Percentiles rank a stretch among this genome's conserved stretches.
Conservation (phyloP, 2,329 filamentous ascomycete genomes). For the Diaporthe australafricana region DNA sequence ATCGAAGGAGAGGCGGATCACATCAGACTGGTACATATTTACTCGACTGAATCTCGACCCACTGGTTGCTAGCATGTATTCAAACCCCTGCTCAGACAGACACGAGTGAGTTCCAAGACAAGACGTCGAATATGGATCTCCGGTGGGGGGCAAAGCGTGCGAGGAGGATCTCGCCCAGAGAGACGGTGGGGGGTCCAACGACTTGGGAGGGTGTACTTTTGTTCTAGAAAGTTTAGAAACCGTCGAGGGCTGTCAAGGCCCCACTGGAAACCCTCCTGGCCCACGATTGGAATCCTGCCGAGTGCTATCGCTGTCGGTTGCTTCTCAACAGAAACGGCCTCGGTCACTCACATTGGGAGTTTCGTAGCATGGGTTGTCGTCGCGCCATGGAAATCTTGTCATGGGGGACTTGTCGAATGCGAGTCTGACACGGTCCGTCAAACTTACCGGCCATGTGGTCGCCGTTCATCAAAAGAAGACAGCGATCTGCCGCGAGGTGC, state of each 20-base stretch:
- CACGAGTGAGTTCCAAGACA: background rate
- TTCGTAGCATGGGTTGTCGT: background rate
- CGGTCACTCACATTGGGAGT: background rate
- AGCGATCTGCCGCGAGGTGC: conserved; percentile 19
- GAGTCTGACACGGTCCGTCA: conserved; percentile 6
- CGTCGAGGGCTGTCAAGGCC: conserved; percentile 13
- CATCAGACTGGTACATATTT: background rate
- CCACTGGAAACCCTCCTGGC: conserved; percentile 1
- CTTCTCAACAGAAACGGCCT: conserved; percentile 1
- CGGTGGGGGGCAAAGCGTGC: background rate
- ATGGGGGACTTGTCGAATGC: background rate
- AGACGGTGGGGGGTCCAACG: background rate
- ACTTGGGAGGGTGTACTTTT: background rate
- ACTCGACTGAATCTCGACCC: background rate
- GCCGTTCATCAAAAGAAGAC: conserved; percentile 19
- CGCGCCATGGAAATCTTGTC: background rate
- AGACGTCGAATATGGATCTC: background rate
- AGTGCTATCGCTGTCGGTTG: background rate
- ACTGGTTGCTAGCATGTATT: background rate
- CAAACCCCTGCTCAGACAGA: background rate
- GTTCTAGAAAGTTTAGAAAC: conserved; percentile 31
- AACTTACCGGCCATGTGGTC: conserved; percentile 16
- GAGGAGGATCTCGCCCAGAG: background rate
- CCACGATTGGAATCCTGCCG: conserved; percentile 10
- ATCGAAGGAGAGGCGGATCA: too few species aligned